A percentile compares a stretch with the other conserved stretches of the same genome.
Evolutionary conservation across 305 asterid genomes (phyloP).

Genomic region (Rubia balearica): DNA sequence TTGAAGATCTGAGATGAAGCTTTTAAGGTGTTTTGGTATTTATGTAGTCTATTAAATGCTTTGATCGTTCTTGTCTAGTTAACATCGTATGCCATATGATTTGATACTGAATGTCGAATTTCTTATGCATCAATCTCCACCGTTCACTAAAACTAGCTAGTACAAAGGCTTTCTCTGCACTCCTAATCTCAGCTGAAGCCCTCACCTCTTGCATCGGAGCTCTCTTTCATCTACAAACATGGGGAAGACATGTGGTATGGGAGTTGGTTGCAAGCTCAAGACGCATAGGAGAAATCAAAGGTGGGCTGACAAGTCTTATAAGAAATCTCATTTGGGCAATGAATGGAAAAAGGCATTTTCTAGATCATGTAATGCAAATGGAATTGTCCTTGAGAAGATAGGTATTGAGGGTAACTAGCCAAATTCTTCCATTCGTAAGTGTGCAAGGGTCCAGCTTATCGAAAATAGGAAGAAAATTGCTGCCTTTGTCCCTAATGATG

Average conservation of each 20-base stretch:
- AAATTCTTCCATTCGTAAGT: no score
- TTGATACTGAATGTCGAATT: no score
- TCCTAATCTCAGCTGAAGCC: slow-evolving; percentile 17
- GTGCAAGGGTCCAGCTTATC: no score
- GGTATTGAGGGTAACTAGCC: no score
- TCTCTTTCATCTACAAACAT: slow-evolving; percentile 42
- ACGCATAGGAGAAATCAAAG: slow-evolving; percentile 52
- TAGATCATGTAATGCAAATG: slow-evolving; percentile 74
- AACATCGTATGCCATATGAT: no score
- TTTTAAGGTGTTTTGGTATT: no score
- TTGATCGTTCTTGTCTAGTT: no score
- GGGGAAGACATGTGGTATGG: slow-evolving; percentile 82
- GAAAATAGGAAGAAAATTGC: slow-evolving; percentile 64
- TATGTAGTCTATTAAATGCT: no score
- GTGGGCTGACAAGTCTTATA: slow-evolving; percentile 56
- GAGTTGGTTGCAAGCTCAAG: slow-evolving; percentile 60
- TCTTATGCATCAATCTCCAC: no score
- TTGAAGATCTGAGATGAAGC: no score
- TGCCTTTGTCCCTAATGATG: slow-evolving; percentile 58
- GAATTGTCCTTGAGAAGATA: slow-evolving; percentile 72
- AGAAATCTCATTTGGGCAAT: slow-evolving; percentile 58
- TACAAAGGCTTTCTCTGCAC: no score
- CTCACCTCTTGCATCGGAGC: slow-evolving; percentile 18
- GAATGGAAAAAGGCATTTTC: slow-evolving; percentile 80
- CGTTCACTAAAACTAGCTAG: no score